A percentile compares a stretch with the other conserved stretches of the same genome.
Conservation (phyloP, 2,329 filamentous ascomycete genomes). For the Aspergillus arachidicola region DNA sequence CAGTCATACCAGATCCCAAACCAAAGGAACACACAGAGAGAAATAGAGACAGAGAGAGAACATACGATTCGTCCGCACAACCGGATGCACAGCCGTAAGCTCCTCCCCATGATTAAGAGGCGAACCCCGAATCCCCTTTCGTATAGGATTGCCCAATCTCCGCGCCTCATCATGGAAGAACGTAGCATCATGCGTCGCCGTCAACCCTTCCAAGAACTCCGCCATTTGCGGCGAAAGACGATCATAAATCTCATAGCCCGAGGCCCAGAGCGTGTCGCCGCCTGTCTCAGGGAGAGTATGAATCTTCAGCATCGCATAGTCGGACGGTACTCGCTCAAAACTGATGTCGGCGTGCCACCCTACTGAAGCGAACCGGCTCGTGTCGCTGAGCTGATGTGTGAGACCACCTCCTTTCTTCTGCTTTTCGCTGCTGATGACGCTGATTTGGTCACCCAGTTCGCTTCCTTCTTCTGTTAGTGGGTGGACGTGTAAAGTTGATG, state of each 20-base stretch:
- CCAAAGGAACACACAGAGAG: background rate
- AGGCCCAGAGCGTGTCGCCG: constrained; percentile 67
- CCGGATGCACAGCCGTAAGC: constrained; percentile 57
- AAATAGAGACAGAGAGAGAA: background rate
- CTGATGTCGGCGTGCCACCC: constrained; percentile 64
- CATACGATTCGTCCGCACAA: constrained; percentile 59
- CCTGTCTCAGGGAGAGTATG: constrained; percentile 59
- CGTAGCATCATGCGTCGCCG: constrained; percentile 57
- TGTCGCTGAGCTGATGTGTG: constrained; percentile 35
- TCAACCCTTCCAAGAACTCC: constrained; percentile 61
- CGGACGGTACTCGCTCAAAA: constrained; percentile 65
- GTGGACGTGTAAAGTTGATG: constrained; percentile 62
- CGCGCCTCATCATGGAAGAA: constrained; percentile 54
- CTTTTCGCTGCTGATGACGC: constrained; percentile 63
- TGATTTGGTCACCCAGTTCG: constrained; percentile 63
- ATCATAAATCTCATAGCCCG: constrained; percentile 68
- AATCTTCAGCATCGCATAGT: constrained; percentile 64
- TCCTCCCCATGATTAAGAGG: constrained; percentile 58
- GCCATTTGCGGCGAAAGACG: constrained; percentile 59
- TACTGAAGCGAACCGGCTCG: constrained; percentile 46
- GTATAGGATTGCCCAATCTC: constrained; percentile 30
- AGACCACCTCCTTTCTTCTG: constrained; percentile 47
- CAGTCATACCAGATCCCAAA: background rate
- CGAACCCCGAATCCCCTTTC: constrained; percentile 53
- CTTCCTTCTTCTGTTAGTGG: constrained; percentile 60